These are phyloP conservation scores for Mycena sanguinolenta DNA, from an alignment of 768 basidiomycete species.

Conservation along the genomic window DNA sequence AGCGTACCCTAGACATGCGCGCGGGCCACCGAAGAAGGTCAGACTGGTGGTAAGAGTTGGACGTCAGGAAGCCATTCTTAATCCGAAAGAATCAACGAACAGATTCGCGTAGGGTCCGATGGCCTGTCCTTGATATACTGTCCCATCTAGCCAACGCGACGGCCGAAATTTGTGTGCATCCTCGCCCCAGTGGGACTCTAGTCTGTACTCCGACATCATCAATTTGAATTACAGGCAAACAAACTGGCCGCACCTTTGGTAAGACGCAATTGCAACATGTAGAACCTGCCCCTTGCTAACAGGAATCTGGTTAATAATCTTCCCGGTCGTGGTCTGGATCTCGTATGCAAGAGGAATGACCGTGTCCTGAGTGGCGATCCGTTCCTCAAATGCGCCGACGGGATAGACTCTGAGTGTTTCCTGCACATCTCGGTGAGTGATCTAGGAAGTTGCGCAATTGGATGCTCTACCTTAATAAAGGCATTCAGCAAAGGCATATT, in stretches of 20 bases:
- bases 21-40: not conserved
- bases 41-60: not conserved
- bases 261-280: conserved; percentile 5
- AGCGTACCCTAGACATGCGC: not conserved
- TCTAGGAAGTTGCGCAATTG: no score
- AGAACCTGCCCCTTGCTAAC: conserved; percentile 30
- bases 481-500: conserved; percentile 33
- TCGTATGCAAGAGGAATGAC: conserved; percentile 17
- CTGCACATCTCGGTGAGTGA: not conserved
- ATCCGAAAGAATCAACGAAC: not conserved
- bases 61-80: not conserved
- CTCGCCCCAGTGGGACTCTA: not conserved
- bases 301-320: conserved; percentile 1
- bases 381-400: conserved; percentile 1
- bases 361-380: conserved; percentile 15
- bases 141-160: not conserved
- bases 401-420: conserved; percentile 32
- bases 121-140: not conserved
- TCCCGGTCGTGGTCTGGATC: conserved; percentile 9
- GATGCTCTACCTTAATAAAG: conserved; percentile 29
- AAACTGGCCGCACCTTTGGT: conserved; percentile 19
- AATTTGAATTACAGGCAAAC: no score
- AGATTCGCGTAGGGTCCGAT: conserved; percentile 10
- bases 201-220: not conserved
- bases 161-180: not conserved